Evolutionary conservation across 2,329 filamentous ascomycete genomes (phyloP).

Genomic region (Cladosporium austrohemisphaericum): DNA sequence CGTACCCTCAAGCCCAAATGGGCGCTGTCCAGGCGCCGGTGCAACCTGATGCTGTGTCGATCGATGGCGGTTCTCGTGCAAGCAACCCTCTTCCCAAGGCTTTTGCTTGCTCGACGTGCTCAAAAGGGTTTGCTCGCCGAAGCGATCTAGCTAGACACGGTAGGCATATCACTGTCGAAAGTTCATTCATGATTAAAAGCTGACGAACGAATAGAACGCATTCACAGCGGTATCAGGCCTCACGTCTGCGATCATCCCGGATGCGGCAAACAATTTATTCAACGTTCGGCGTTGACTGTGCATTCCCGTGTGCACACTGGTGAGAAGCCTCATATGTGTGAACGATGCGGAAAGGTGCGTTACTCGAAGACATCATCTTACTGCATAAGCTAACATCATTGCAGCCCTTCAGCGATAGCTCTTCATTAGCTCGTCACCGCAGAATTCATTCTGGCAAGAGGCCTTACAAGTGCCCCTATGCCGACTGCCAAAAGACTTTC

Average conservation of each 20-base stretch:
- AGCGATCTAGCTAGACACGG: conserved; percentile 94
- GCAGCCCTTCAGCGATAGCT: conserved; percentile 93
- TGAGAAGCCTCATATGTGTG: conserved; percentile 97
- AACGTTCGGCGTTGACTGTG: conserved; percentile 90
- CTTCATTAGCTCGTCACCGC: conserved; percentile 86
- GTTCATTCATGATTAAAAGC: conserved; percentile 16
- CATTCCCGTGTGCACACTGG: conserved; percentile 94
- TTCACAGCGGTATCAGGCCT: conserved; percentile 85
- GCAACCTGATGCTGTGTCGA: conserved; percentile 35
- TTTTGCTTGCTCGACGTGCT: conserved; percentile 85
- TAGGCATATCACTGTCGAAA: conserved; percentile 47
- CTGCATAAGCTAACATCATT: background rate
- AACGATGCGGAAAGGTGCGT: conserved; percentile 88
- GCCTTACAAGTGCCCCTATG: conserved; percentile 95
- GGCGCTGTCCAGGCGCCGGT: conserved; percentile 30
- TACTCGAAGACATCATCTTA: conserved; percentile 4
- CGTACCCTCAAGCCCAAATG: conserved; percentile 39
- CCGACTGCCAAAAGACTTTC: conserved; percentile 97
- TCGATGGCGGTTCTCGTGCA: conserved; percentile 30
- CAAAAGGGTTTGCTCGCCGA: conserved; percentile 85
- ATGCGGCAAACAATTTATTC: conserved; percentile 96
- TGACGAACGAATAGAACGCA: conserved; percentile 66
- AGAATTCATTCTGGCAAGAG: conserved; percentile 93
- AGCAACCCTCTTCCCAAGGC: conserved; percentile 61
- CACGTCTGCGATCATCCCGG: conserved; percentile 86